Evolutionary conservation across 2,329 filamentous ascomycete species (phyloP), one percentile per base, ranked within the genome.

Genomic region (Dactylellina cionopaga): DNA sequence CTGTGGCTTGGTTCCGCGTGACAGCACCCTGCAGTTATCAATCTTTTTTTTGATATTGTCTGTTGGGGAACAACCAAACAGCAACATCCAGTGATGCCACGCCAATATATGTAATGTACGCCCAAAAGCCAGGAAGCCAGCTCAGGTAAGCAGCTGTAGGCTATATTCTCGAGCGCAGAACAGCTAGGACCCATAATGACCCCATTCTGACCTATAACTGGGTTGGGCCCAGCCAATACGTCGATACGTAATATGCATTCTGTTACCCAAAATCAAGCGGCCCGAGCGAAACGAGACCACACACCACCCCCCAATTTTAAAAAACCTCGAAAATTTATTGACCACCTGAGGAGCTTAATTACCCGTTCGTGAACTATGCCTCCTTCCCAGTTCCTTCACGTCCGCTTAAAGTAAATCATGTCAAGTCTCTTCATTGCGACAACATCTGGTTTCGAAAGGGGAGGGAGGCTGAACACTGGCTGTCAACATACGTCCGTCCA

Each of bases 291-390:
- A 65, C 63, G 63, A 68, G 63, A 72, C 56, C 43, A 47, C 59
- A 60, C 68, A 56, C 56, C 56, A 63, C 56, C 65, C 66, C 49
- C 66, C 66, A 56, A 63, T 64, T 64, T 62, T 58, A 51, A 58
- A 64, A 49, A 55, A 65, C 52, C 68, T 58, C 54, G 54, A 68
- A 68, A 52, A 44, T 47, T 56, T 68, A 58, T 47, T 63, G 66
- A 72, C 58, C 66, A 72, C 66, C 66, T 72, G 58, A 72, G 59
- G 58, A 72, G 59, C 66, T 72, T 65, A 72, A 72, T 72, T 72
- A 72, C 59, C 68, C 68, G 68, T 65, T 72, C 68, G 68, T 65
- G 68, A 72, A 65, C 59, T 59, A 65, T 72, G 66, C 52, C 49
- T 64, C 66, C 66, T 71, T 59, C 68, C 59, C 59, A 55, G 49